Percentiles rank a stretch among this genome's conserved stretches.
Conservation (phyloP, 306 rosid species). For the Lotus japonicus region DNA sequence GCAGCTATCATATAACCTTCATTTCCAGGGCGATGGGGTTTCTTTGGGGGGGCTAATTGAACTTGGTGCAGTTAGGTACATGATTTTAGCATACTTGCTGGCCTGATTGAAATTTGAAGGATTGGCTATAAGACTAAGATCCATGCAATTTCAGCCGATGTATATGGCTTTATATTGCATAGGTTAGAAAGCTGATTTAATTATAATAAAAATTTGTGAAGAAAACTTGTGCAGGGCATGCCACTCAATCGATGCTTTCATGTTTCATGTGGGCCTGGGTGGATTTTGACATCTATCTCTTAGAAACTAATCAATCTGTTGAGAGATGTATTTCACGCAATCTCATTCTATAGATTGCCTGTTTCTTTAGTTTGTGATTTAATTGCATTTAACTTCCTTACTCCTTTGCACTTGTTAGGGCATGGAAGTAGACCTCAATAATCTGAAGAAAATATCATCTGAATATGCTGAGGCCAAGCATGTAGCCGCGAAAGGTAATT, state of each 20-base stretch:
- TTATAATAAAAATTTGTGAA: no score
- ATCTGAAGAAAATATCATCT: constrained; percentile 54
- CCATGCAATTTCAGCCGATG: background rate
- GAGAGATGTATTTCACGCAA: no score
- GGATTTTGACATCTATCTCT: no score
- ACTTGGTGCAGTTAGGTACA: background rate
- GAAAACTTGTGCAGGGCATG: no score
- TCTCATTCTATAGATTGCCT: background rate
- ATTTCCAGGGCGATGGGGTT: no score
- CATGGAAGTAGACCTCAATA: constrained; percentile 42
- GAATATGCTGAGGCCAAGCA: constrained; percentile 69
- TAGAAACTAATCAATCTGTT: no score
- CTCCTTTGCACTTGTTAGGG: constrained; percentile 39
- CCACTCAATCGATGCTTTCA: no score
- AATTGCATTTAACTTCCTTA: background rate
- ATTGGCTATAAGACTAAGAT: background rate
- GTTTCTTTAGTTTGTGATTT: background rate
- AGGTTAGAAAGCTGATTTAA: no score
- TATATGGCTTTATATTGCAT: background rate
- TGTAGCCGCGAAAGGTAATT: constrained; percentile 53
- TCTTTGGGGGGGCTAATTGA: background rate
- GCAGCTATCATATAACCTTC: background rate
- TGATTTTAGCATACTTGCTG: background rate
- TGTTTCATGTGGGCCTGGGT: no score
- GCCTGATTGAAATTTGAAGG: background rate